A percentile compares a stretch with the other conserved stretches of the same genome.
These are phyloP conservation scores for Cladosporium phlei DNA, from an alignment of 2,329 filamentous ascomycete species.

Conservation along the genomic window DNA sequence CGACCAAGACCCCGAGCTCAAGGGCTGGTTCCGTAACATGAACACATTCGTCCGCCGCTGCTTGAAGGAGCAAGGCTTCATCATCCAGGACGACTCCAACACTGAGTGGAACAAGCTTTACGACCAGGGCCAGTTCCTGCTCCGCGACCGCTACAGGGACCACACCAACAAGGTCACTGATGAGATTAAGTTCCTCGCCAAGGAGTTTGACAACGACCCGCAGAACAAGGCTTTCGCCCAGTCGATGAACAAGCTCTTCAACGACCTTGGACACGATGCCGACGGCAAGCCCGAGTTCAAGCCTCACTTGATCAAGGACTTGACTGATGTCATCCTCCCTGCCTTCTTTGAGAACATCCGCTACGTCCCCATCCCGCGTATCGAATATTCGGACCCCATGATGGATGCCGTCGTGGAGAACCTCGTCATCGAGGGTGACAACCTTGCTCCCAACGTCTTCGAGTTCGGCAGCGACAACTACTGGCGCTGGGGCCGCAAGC, in stretches of 20 bases:
- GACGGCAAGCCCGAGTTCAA: conserved; percentile 86
- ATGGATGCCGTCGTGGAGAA: conserved; percentile 91
- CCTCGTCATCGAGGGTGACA: conserved; percentile 90
- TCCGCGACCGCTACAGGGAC: conserved; percentile 79
- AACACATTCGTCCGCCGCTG: conserved; percentile 75
- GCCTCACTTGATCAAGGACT: conserved; percentile 82
- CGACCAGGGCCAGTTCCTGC: conserved; percentile 77
- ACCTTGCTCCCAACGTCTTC: conserved; percentile 87
- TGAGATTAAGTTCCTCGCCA: conserved; percentile 81
- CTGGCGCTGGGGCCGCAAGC: conserved; percentile 91
- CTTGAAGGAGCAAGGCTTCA: conserved; percentile 83
- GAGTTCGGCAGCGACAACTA: conserved; percentile 91
- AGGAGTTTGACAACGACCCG: conserved; percentile 83
- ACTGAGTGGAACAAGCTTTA: conserved; percentile 80
- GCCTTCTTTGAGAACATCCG: conserved; percentile 75
- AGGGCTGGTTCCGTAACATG: conserved; percentile 79
- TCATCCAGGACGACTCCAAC: conserved; percentile 75
- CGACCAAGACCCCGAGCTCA: conserved; percentile 79
- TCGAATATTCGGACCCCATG: conserved; percentile 81
- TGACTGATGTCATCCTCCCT: conserved; percentile 82
- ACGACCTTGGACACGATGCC: conserved; percentile 80
- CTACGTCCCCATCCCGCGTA: conserved; percentile 88
- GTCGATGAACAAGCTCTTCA: conserved; percentile 78
- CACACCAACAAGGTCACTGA: conserved; percentile 84
- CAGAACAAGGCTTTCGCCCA: conserved; percentile 77